Evolutionary conservation across 331 rosid genomes (phyloP).

Genomic region (Stylosanthes scabra): DNA sequence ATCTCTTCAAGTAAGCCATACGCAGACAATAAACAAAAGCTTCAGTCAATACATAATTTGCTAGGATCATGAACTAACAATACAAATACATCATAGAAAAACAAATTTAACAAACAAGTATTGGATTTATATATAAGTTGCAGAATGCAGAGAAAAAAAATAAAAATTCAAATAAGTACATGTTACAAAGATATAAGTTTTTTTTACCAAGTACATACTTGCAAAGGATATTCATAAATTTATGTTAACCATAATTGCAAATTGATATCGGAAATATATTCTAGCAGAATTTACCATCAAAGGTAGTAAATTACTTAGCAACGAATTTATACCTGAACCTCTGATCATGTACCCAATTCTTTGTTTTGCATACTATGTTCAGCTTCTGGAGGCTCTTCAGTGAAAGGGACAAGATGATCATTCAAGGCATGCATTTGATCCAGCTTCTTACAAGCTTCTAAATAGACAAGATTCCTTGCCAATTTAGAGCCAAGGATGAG

Average conservation of each 20-base stretch:
- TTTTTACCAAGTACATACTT: background rate
- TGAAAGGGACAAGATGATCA: constrained; percentile 76
- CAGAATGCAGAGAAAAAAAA: too few relatives aligned
- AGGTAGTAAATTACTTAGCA: constrained; percentile 16
- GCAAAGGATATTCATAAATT: constrained; percentile 9
- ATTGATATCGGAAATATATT: constrained; percentile 25
- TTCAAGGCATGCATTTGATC: constrained; percentile 83
- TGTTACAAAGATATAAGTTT: background rate
- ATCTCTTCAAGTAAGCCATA: too few relatives aligned
- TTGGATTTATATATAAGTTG: too few relatives aligned
- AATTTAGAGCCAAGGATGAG: background rate
- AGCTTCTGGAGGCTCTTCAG: constrained; percentile 50
- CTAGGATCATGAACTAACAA: too few relatives aligned
- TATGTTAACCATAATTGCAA: constrained; percentile 2
- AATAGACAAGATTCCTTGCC: constrained; percentile 83
- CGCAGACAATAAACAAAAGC: too few relatives aligned
- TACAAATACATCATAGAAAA: too few relatives aligned
- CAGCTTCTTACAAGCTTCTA: constrained; percentile 91
- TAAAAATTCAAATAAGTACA: too few relatives aligned
- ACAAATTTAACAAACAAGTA: too few relatives aligned
- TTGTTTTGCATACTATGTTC: constrained; percentile 47
- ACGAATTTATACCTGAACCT: constrained; percentile 65
- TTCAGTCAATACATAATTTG: too few relatives aligned
- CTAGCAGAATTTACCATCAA: constrained; percentile 23
- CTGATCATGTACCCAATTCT: constrained; percentile 33